Evolutionary conservation across 164 flowering plant species (phyloP), one percentile per base, ranked within the genome.

Genomic region (Liriodendron chinense): DNA sequence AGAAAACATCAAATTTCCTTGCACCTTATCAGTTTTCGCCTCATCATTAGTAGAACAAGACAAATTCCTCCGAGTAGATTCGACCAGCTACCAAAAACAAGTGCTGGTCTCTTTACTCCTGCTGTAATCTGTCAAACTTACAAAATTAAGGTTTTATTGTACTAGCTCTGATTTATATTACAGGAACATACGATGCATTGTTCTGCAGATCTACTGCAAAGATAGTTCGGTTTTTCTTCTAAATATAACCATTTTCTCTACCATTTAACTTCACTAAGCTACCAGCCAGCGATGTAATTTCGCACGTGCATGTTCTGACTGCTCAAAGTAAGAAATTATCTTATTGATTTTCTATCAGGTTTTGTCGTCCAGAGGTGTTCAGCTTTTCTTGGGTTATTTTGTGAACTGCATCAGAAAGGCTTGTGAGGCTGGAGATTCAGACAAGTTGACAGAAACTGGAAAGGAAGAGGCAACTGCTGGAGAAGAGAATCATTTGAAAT

Each of bases 321-420:
- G 56, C 53, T 67, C 23, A 69, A 20, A 47, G 56, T 28, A 13
- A 43, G 20, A 68, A 56, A 56, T 2, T 56, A 53, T 65, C 34
- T 68, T 43, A 21, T 18, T 74, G 63, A 67, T 14, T 12, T 62
- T 69, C 73, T 57, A 61, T 47, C 85, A 96, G 99, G 96, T 93
- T 77, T 96, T 96, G 53, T 83, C 89, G 47, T 89, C 98, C 34
- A 86, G 98, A 79, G 92, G 90, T 66, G 95, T 96, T 77, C 81
- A 93, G 76, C 93, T 96, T 69, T 74, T 83, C 62, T 78, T 92
- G 83, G 99, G 98, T 56, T 93, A 94, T 78, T 86, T 87, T 76
- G 99, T 96, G 56, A 84, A 93, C 53, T 82, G 86, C 80, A 83
- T 96, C 63, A 86, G 77, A 75, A 89, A 83, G 77, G 85, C 64